Evolutionary conservation across 495 filamentous ascomycete species (phyloP), one percentile per base, ranked within the genome.

Genomic region (Penicillium goetzii): DNA sequence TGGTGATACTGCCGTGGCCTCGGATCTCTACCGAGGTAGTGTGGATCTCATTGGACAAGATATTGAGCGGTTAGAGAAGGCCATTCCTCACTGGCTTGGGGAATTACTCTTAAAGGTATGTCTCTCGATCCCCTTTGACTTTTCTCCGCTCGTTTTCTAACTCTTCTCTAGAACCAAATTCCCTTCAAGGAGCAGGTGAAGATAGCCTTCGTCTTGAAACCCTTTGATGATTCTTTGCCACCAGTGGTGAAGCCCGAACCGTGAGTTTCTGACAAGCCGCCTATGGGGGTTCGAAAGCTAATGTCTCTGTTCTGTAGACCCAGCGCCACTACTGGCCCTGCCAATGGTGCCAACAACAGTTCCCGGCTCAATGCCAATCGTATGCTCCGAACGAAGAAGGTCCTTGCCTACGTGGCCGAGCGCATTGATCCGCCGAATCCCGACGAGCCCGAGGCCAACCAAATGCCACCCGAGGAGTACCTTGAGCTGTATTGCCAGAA

Each of bases 371-470:
- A 98, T 72, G 95, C 95, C 32, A 99, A 98, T 70, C 84, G 95
- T 32, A 98, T 99, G 96, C 83, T 99, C 32, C 85, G 95, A 49
- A 90, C 93, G 4, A 94, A 92, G 79, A 99, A 98, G 81, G 92
- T 99, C n/a, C 76, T 96, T 38, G 88, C 86, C 1, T 99, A 99
- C 68, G 88, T 98, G 8, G 90, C 92, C 2, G 95, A 99, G 73
- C 84, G 92, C 54, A 93, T 99, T 57, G 93, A 97, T 71, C 84
- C 88, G 1, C 73, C 74, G 7, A 72, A 79, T 56, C 73, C 79
- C 2, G 75, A 83, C 50, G 78, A 85, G 34, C 78, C 79, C 2
- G 85, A 87, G 56, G 80, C 83, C 11, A 80, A 87, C 32, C 80
- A 81, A 19, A 72, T 94, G 75, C 90, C 86, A 68, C 91, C 92